These are phyloP conservation scores for Phytophthora ramorum DNA, from an alignment of 352 stramenopile species.

Conservation along the genomic window DNA sequence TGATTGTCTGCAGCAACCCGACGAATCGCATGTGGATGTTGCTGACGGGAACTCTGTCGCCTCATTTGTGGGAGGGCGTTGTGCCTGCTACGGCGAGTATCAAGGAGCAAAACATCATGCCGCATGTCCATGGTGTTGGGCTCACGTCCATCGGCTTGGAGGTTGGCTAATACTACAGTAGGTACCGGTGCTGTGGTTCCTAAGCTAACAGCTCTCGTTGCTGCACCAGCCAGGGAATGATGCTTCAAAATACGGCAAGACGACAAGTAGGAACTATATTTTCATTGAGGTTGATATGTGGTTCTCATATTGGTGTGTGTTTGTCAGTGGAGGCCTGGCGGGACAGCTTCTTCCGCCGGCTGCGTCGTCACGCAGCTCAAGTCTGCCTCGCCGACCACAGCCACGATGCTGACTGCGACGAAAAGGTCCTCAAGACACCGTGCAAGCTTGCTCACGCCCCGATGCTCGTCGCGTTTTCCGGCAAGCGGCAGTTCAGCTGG, in stretches of 20 bases:
- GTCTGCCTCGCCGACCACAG: constrained; percentile 58
- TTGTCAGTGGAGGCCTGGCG: constrained; percentile 69
- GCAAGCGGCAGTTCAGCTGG: constrained; percentile 88
- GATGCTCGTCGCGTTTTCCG: constrained; percentile 84
- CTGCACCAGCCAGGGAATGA: constrained; percentile 78
- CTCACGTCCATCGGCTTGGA: constrained; percentile 88
- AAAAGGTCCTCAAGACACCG: background rate
- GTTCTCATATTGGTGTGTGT: constrained; percentile 1
- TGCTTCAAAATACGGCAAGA: constrained; percentile 77
- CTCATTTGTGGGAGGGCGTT: constrained; percentile 67
- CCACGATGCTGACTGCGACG: constrained; percentile 1
- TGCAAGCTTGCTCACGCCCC: constrained; percentile 63
- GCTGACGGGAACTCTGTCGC: constrained; percentile 67
- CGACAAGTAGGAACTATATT: constrained; percentile 54
- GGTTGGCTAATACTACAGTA: constrained; percentile 34
- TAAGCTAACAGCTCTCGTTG: constrained; percentile 13
- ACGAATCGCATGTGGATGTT: constrained; percentile 92
- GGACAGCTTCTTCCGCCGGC: constrained; percentile 61
- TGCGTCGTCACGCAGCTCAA: constrained; percentile 59
- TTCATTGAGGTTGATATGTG: background rate
- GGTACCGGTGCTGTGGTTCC: background rate
- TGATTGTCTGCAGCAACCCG: constrained; percentile 66
- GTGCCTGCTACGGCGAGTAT: constrained; percentile 65
- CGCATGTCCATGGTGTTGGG: constrained; percentile 65
- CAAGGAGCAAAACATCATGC: constrained; percentile 77